Base-by-base conservation (phyloP, 495 filamentous ascomycete species). In the Thozetella sp. region DNA sequence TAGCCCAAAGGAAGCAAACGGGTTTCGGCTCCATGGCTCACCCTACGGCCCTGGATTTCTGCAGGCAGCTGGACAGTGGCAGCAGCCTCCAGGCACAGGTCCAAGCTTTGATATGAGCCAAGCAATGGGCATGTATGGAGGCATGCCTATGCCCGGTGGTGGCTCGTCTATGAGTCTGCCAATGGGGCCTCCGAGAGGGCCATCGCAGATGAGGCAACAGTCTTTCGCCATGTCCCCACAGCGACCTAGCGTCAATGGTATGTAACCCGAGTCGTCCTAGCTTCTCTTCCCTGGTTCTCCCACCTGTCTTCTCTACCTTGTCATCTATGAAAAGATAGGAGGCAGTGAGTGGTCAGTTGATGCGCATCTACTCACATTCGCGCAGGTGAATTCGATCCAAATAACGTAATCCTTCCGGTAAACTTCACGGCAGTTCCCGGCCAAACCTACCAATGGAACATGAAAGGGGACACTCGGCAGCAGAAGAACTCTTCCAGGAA, bases 1-100 rank as follows among this genome's bases (percentile, higher is more conserved):
- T 13, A 67, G 69, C 56, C 55, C 66, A 15, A 70, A 79, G 12
- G 70, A 76, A 26, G 62, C 67, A 25, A 68, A 64, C 51, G 66
- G 57, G 23, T 46, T 45, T 25, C 54, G 50, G 10, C 22, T 15
- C 22, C 59, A 62, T 23, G 52, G 51, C 6, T 20, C n/a, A 19
- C 9, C 9, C 9, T 48, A 48, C 43, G 43, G 20, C n/a, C 3
- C 43, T 10, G n/a, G 43, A 48, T 48, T 48, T n/a, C n/a, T n/a
- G 9, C 43, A 20, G n/a, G 10, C n/a, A 19, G 43, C n/a, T 10
- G n/a, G 3, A 11, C 43, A 48, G 20, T 48, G 43, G 43, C 10
- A 13, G 10, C 43, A 10, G n/a, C 9, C 43, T 4, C n/a, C 43
- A 13, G 43, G 43, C n/a, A n/a, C 20, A n/a, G 10, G 11, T 4